phyloP scores from a whole-genome alignment of 805 yeast genomes.

The Saccharomycopsis amapae region DNA sequence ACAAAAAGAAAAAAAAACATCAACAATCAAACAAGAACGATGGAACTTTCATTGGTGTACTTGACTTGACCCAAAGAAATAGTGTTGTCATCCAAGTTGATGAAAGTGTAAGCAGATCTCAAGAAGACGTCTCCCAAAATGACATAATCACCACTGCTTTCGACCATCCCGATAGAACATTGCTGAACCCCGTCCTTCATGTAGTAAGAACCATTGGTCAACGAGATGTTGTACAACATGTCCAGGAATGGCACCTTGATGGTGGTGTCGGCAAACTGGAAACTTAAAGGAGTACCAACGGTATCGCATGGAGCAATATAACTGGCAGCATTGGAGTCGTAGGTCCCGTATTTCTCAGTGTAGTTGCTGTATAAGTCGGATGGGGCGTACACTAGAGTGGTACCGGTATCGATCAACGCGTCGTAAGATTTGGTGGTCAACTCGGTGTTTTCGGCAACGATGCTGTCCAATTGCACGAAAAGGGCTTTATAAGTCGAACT shows the following conservation, averaged over 20 bases:
- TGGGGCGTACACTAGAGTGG: constrained; percentile 10
- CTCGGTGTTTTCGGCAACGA: not conserved
- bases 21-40: not conserved
- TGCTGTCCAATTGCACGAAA: not conserved
- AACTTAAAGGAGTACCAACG: constrained; percentile 1
- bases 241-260: constrained; percentile 15
- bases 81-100: constrained; percentile 39
- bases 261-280: not conserved
- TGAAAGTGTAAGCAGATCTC: constrained; percentile 42
- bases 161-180: constrained; percentile 8
- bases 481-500: constrained; percentile 4
- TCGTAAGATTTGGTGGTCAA: not conserved
- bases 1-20: not conserved
- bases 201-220: not conserved
- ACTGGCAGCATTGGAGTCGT: not conserved
- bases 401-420: constrained; percentile 17
- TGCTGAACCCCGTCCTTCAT: constrained; percentile 6
- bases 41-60: not conserved
- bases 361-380: not conserved
- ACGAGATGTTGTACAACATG: constrained; percentile 2
- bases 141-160: constrained; percentile 16
- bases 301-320: constrained; percentile 8
- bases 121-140: constrained; percentile 44
- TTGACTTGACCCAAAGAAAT: constrained; percentile 36
- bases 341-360: constrained; percentile 1